Percentiles rank a stretch among this genome's conserved stretches.
Conservation (phyloP, 345 rosid species). For the Aegle marmelos region DNA sequence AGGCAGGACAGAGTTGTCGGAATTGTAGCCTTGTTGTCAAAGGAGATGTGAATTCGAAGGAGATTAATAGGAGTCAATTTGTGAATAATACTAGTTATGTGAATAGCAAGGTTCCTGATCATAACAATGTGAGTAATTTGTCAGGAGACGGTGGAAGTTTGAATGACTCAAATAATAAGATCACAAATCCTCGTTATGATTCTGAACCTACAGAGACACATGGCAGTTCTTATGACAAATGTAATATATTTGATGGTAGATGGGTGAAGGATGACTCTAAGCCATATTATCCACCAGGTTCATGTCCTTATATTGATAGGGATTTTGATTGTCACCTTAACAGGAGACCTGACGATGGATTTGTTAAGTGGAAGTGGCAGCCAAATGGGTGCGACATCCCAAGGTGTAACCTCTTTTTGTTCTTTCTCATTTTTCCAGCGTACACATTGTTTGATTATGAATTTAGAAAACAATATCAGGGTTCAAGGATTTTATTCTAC, state of each 20-base stretch:
- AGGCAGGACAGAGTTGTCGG: constrained; percentile 1
- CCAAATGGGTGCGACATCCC: constrained; percentile 71
- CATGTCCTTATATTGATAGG: constrained; percentile 77
- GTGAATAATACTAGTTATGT: neutral
- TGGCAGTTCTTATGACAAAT: constrained; percentile 27
- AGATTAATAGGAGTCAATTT: constrained; percentile 6
- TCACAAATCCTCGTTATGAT: neutral
- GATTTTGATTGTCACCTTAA: constrained; percentile 72
- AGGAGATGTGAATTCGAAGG: constrained; percentile 8
- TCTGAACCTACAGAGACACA: neutral
- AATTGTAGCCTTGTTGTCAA: constrained; percentile 9
- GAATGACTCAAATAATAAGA: neutral
- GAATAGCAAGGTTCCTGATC: neutral
- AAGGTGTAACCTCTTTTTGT: constrained; percentile 35
- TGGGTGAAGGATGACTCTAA: constrained; percentile 73
- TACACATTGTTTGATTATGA: neutral
- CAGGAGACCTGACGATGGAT: constrained; percentile 72
- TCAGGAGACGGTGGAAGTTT: constrained; percentile 1
- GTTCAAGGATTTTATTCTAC: neutral
- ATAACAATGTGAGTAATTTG: constrained; percentile 11
- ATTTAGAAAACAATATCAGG: neutral
- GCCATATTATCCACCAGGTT: constrained; percentile 70
- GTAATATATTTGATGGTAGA: constrained; percentile 74
- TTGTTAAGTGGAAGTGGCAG: constrained; percentile 79
- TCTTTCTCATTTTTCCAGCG: neutral